Conservation (phyloP, 306 rosid genomes). For the Senna tora region DNA sequence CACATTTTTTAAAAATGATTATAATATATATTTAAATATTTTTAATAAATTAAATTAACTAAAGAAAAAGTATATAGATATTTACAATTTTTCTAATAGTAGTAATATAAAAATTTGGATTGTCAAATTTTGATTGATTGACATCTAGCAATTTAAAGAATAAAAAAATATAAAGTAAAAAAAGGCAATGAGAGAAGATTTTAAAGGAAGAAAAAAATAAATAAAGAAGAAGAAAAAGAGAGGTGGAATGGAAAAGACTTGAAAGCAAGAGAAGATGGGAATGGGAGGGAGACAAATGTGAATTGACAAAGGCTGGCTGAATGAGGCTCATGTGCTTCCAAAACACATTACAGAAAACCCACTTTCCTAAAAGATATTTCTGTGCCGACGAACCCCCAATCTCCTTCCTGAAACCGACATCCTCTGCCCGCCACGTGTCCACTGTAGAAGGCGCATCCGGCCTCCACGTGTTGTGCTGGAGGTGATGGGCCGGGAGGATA, state of each 20-base stretch:
- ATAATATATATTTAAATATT: no score
- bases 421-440: neutral
- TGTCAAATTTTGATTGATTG: no score
- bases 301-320: no score
- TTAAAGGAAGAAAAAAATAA: no score
- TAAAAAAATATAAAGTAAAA: neutral
- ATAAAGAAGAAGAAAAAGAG: no score
- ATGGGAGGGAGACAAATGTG: neutral
- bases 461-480: neutral
- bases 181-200: neutral
- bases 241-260: neutral
- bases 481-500: neutral
- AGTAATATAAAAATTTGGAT: no score
- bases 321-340: neutral
- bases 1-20: no score
- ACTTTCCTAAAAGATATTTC: constrained; percentile 15
- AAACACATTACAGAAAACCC: neutral
- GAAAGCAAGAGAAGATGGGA: no score
- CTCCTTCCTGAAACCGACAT: neutral
- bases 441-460: neutral
- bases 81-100: no score
- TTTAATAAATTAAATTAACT: no score
- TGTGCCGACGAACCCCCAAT: constrained; percentile 1
- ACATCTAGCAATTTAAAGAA: neutral
- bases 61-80: no score